Conservation (phyloP, 257 asterid genomes). For the Nicotiana paniculata region DNA sequence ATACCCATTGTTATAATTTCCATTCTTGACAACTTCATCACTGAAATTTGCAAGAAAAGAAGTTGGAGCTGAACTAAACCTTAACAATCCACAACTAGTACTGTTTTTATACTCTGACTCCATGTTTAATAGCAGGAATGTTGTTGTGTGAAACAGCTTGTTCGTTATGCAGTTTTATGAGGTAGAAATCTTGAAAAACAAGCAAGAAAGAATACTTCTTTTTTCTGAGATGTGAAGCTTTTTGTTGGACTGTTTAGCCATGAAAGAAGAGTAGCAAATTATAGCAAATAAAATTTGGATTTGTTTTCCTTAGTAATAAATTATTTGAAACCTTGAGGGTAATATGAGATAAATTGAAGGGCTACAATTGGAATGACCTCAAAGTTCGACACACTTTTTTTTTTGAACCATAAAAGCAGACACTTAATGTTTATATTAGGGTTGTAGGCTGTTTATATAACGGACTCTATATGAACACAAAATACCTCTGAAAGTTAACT, state of each 20-base stretch:
- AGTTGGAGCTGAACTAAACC: conserved; percentile 73
- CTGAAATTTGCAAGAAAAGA: conserved; percentile 35
- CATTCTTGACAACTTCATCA: conserved; percentile 15
- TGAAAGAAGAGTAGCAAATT: neutral
- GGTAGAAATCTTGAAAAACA: conserved; percentile 33
- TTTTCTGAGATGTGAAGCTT: neutral
- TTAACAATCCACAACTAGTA: conserved; percentile 44
- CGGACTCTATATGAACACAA: too few relatives aligned
- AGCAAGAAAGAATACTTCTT: conserved; percentile 22
- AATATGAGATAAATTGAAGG: too few relatives aligned
- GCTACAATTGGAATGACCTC: too few relatives aligned
- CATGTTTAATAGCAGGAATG: conserved; percentile 25
- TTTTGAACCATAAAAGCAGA: too few relatives aligned
- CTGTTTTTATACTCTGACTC: conserved; percentile 24
- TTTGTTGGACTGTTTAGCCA: neutral
- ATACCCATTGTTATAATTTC: conserved; percentile 10
- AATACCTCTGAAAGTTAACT: too few relatives aligned
- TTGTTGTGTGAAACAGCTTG: conserved; percentile 34
- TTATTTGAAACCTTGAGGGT: too few relatives aligned
- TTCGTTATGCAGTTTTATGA: conserved; percentile 34
- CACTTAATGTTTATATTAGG: too few relatives aligned
- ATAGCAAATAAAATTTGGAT: neutral
- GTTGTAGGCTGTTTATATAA: too few relatives aligned
- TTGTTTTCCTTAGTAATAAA: too few relatives aligned
- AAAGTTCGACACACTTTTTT: too few relatives aligned